Conservation (phyloP, 2,329 filamentous ascomycete genomes). For the Gyromitra esculenta region DNA sequence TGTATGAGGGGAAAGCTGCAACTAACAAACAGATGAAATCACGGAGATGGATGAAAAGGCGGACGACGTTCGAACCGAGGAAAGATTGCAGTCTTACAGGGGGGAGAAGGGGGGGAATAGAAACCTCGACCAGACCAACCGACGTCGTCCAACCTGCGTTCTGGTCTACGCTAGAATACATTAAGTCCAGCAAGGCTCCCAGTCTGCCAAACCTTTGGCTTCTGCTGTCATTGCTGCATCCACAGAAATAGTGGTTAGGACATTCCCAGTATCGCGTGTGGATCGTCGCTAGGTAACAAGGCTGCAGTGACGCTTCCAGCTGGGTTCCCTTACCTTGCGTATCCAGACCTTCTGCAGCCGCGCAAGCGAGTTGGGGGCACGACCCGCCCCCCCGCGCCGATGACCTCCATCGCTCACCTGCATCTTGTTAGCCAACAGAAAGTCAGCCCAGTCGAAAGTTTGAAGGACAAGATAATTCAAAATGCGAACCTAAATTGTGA, state of each 20-base stretch:
- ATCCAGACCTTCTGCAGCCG: conserved; percentile 12
- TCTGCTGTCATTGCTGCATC: not conserved
- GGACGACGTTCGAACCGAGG: conserved; percentile 1
- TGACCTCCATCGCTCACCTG: conserved; percentile 15
- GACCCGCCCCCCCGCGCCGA: not conserved
- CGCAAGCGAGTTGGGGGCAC: conserved; percentile 15
- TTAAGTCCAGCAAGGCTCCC: conserved; percentile 8
- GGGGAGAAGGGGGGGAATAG: conserved; percentile 21
- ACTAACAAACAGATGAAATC: conserved; percentile 21
- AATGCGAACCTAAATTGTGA: conserved; percentile 11
- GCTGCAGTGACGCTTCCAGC: conserved; percentile 25
- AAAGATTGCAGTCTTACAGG: conserved; percentile 17
- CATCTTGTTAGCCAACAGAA: not conserved
- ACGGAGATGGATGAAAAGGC: conserved; percentile 8
- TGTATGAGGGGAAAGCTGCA: conserved; percentile 20
- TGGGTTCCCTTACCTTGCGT: conserved; percentile 27
- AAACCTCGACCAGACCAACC: conserved; percentile 12
- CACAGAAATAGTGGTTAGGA: conserved; percentile 13
- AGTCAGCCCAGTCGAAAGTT: not conserved
- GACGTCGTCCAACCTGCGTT: conserved; percentile 12
- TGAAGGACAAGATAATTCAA: not conserved
- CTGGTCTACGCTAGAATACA: conserved; percentile 17
- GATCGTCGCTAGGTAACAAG: conserved; percentile 40
- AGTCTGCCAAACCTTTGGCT: conserved; percentile 28
- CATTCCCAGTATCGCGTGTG: conserved; percentile 32